These are phyloP conservation scores for Metschnikowia gelsemii DNA, from an alignment of 805 yeast species.

Conservation along the genomic window DNA sequence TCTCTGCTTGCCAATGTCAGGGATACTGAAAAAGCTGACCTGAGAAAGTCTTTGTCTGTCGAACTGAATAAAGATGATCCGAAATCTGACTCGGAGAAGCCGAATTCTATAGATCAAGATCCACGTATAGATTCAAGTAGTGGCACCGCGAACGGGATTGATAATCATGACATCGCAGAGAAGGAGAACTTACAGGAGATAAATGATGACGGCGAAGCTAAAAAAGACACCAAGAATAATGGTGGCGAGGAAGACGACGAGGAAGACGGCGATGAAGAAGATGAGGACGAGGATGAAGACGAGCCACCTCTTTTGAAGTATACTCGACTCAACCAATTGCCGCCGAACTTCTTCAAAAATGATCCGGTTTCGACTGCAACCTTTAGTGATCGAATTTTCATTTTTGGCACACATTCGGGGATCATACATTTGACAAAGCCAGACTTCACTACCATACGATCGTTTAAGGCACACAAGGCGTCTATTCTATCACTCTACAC, in stretches of 20 bases:
- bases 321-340: constrained; percentile 64
- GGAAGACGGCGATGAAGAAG: background rate
- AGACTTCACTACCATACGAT: constrained; percentile 59
- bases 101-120: no score
- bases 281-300: constrained; percentile 14
- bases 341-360: constrained; percentile 63
- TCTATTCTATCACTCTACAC: constrained; percentile 72
- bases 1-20: background rate
- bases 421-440: constrained; percentile 65
- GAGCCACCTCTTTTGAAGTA: constrained; percentile 77
- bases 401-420: constrained; percentile 91
- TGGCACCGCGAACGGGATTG: no score
- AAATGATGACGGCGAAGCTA: background rate
- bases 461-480: constrained; percentile 82
- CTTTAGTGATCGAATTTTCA: constrained; percentile 58
- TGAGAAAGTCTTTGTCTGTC: background rate
- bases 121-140: no score
- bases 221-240: background rate
- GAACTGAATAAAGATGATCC: no score
- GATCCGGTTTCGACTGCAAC: constrained; percentile 78
- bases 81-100: no score
- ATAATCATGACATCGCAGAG: background rate
- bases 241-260: constrained; percentile 35
- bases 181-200: background rate
- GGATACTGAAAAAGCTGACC: no score